Evolutionary conservation across 306 rosid species (phyloP), one percentile per base, ranked within the genome.

Genomic region (Oemleria cerasiformis): DNA sequence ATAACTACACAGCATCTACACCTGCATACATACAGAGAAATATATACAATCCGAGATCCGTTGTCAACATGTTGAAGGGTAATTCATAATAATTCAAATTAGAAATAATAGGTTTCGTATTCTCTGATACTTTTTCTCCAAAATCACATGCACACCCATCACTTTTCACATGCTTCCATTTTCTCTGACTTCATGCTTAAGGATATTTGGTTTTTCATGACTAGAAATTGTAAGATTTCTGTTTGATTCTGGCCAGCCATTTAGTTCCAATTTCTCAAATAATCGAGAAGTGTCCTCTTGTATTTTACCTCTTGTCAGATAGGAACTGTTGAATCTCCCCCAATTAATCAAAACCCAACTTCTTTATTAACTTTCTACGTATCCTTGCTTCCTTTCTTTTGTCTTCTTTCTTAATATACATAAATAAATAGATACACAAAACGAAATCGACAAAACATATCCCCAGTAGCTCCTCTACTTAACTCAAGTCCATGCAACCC

Each of bases 111-210:
- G 50, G 5, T 45, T 13, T 13, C 50, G 5, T 45, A 15, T 45
- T 49, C 16, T 49, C 53, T 48, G n/a, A 4, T 16, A 19, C 2
- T 21, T 58, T 4, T 21, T 19, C 74, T 49, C 45, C 12, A 25
- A 59, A 65, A 34, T 39, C 68, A 13, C 63, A 66, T 25, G 40
- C 69, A 49, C 60, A 65, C 21, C 77, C 53, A 19, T 14, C 43
- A 66, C 69, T 51, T 73, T 78, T 67, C 48, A 77, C 76, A 44
- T 55, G 76, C 61, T 55, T 63, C 44, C 16, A 5, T 48, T 40
- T 65, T 11, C 60, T 8, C 73, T 41, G 63, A 68, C 50, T 39
- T 42, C 63, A 69, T 20, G 38, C 64, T 59, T 39, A 3, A 15
- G 17, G 10, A 55, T 25, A 23, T 15, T 57, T 23, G 53, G 17